A percentile compares a stretch with the other conserved stretches of the same genome.
Evolutionary conservation across 108 stramenopile species (phyloP).

Genomic region (Discostella stelligeroides): DNA sequence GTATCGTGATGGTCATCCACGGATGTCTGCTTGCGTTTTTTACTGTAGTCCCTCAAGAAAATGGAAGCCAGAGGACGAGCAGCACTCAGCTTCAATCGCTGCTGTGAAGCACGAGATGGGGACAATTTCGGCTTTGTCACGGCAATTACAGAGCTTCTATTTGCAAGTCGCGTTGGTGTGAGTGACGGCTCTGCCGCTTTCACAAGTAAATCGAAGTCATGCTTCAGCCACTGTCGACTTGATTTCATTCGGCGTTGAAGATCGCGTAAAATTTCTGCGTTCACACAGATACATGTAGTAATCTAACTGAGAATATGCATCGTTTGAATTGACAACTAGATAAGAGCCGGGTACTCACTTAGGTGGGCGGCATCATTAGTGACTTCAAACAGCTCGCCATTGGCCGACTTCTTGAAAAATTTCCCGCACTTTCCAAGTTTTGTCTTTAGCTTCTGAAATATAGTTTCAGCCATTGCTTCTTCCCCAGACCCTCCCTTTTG

Average conservation of each 20-base stretch:
- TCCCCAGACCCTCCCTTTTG: constrained; percentile 8
- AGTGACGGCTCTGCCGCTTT: not conserved
- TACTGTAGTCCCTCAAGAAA: constrained; percentile 18
- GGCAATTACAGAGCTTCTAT: not conserved
- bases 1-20: not conserved
- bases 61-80: constrained; percentile 19
- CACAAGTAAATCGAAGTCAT: not conserved
- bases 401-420: constrained; percentile 21
- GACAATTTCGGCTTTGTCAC: constrained; percentile 6
- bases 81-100: not conserved
- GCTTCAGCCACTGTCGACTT: constrained; percentile 2
- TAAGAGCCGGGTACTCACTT: constrained; percentile 4
- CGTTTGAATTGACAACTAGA: too few species aligned
- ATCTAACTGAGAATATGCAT: too few species aligned
- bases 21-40: constrained; percentile 5
- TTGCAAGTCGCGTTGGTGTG: not conserved
- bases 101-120: not conserved
- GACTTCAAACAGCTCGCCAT: constrained; percentile 17
- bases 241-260: constrained; percentile 17
- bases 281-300: not conserved
- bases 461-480: not conserved
- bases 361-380: not conserved
- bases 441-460: constrained; percentile 9
- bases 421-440: constrained; percentile 10
- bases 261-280: constrained; percentile 11